phyloP scores from a whole-genome alignment of 306 rosid species.

The Quercus engelmannii region DNA sequence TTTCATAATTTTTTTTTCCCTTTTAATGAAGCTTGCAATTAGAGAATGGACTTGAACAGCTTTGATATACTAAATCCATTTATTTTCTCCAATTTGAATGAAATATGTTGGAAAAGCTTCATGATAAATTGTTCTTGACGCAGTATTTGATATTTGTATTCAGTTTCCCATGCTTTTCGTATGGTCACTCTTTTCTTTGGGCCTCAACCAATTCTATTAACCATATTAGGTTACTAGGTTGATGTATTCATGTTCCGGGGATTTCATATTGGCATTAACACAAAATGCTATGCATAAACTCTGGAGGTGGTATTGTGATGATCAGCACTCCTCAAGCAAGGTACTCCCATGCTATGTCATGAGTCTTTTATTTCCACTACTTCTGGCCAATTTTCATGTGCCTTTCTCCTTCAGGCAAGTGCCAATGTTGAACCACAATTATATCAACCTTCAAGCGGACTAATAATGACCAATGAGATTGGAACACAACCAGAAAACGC shows the following conservation, averaged over 20 bases:
- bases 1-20: too few species aligned
- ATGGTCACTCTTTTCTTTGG: neutral
- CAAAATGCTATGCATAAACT: constrained; percentile 11
- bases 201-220: neutral
- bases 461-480: neutral
- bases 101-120: too few species aligned
- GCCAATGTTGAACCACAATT: neutral
- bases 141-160: too few species aligned
- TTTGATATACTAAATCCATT: too few species aligned
- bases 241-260: constrained; percentile 6
- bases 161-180: too few species aligned
- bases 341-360: neutral
- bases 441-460: constrained; percentile 7
- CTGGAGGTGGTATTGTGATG: neutral
- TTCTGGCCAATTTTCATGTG: neutral
- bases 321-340: constrained; percentile 5
- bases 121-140: too few species aligned
- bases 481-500: neutral
- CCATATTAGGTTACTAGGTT: constrained; percentile 8
- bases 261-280: constrained; percentile 10
- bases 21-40: too few species aligned
- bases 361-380: neutral
- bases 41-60: too few species aligned
- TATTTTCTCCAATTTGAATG: too few species aligned
- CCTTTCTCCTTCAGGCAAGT: constrained; percentile 2